Evolutionary conservation across 352 stramenopile species (phyloP).

Genomic region (Elongisporangium prolatum): DNA sequence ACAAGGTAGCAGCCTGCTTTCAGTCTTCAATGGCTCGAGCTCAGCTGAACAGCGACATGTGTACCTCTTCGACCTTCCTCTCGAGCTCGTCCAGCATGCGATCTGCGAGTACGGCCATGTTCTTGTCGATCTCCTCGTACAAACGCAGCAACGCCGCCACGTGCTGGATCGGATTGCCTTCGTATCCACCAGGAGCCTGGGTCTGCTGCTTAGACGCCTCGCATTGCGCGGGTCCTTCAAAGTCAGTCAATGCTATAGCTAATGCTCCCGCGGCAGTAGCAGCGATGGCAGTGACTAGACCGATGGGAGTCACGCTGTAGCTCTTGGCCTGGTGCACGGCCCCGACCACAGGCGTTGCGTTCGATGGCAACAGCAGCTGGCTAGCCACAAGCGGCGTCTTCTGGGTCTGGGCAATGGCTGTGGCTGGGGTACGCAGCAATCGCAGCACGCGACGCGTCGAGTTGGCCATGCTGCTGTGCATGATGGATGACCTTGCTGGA

Average conservation of each 20-base stretch:
- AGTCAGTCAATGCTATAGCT: not conserved
- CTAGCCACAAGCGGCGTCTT: not conserved
- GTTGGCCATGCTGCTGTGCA: not conserved
- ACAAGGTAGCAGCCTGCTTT: not conserved
- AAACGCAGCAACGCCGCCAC: constrained; percentile 60
- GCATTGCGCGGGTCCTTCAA: constrained; percentile 9
- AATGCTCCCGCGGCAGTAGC: not conserved
- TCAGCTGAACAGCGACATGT: not conserved
- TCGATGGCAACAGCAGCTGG: constrained; percentile 3
- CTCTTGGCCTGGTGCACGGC: not conserved
- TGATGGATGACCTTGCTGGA: not conserved
- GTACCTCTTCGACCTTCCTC: constrained; percentile 42
- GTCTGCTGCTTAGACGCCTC: constrained; percentile 13
- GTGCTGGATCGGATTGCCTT: constrained; percentile 67
- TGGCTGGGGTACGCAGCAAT: not conserved
- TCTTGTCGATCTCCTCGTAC: constrained; percentile 83
- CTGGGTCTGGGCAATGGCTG: not conserved
- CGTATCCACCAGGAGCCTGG: constrained; percentile 23
- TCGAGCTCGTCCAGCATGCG: constrained; percentile 68
- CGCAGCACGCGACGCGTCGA: not conserved
- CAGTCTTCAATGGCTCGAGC: not conserved
- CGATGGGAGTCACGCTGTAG: constrained; percentile 3
- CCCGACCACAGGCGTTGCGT: not conserved
- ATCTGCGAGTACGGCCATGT: constrained; percentile 73
- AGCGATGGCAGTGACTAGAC: constrained; percentile 10